phyloP scores from a whole-genome alignment of 352 stramenopile species.

The Phytopythium oedochilum region DNA sequence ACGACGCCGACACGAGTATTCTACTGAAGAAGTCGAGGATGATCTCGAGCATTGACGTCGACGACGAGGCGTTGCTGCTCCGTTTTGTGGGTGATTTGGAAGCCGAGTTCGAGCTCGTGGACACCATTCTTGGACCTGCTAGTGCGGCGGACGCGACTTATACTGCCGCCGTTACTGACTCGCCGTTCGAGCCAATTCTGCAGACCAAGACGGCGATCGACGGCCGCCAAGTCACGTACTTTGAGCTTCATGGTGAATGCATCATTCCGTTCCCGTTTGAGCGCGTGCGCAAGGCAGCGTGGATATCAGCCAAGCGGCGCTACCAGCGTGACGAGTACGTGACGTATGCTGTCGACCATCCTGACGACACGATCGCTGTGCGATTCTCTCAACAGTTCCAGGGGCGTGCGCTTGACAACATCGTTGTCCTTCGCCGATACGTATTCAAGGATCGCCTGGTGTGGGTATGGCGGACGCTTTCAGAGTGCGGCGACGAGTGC shows the following conservation, averaged over 20 bases:
- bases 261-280: background rate
- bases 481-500: constrained; percentile 26
- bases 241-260: background rate
- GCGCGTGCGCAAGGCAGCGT: background rate
- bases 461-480: constrained; percentile 36
- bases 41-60: background rate
- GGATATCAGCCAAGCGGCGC: background rate
- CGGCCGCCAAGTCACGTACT: background rate
- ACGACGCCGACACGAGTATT: background rate
- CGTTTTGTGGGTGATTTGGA: background rate
- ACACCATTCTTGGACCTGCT: background rate
- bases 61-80: background rate
- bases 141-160: background rate
- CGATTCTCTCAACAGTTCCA: background rate
- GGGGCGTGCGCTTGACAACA: background rate
- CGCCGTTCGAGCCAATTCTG: background rate
- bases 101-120: background rate
- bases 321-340: background rate
- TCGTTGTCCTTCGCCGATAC: constrained; percentile 14
- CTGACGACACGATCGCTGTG: constrained; percentile 1
- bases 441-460: constrained; percentile 31
- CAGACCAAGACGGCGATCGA: background rate
- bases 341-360: background rate
- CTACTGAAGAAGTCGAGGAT: background rate
- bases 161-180: background rate